Evolutionary conservation across 2,329 filamentous ascomycete species (phyloP).

Genomic region (Chrysoporthe cubensis): DNA sequence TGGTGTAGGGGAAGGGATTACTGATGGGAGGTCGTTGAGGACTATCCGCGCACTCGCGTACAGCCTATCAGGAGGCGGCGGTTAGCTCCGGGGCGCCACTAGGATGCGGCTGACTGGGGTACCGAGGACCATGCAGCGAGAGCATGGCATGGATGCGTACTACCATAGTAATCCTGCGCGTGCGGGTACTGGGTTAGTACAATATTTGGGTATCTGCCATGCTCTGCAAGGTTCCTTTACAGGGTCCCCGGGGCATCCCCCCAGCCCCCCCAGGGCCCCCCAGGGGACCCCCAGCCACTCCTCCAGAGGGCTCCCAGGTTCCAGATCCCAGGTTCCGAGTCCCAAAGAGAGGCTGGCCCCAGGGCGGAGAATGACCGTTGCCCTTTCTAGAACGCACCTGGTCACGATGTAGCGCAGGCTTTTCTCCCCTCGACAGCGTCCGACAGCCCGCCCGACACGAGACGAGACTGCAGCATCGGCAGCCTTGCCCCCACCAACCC

Average conservation of each 20-base stretch:
- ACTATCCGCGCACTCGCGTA: background rate
- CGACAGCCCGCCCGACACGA: slow-evolving; percentile 5
- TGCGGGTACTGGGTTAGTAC: no score
- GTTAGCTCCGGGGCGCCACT: slow-evolving; percentile 12
- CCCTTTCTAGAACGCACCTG: slow-evolving; percentile 9
- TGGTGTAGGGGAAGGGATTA: background rate
- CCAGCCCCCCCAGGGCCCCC: no score
- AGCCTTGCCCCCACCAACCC: background rate
- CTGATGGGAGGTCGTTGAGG: background rate
- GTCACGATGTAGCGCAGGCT: background rate
- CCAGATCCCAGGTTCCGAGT: slow-evolving; percentile 1
- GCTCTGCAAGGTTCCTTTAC: background rate
- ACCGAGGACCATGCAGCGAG: background rate
- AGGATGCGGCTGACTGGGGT: background rate
- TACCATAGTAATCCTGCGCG: background rate
- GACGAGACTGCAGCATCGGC: background rate
- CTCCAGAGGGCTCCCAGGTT: background rate
- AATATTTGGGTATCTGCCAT: background rate
- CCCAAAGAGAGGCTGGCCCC: background rate
- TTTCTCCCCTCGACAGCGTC: background rate
- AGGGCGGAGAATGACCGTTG: background rate
- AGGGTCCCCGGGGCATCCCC: no score
- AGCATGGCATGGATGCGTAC: background rate
- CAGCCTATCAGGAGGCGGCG: slow-evolving; percentile 8
- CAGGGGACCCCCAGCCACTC: no score